A percentile compares a stretch with the other conserved stretches of the same genome.
These are phyloP conservation scores for Pisolithus sp. DNA, from an alignment of 768 basidiomycete species.

Conservation along the genomic window DNA sequence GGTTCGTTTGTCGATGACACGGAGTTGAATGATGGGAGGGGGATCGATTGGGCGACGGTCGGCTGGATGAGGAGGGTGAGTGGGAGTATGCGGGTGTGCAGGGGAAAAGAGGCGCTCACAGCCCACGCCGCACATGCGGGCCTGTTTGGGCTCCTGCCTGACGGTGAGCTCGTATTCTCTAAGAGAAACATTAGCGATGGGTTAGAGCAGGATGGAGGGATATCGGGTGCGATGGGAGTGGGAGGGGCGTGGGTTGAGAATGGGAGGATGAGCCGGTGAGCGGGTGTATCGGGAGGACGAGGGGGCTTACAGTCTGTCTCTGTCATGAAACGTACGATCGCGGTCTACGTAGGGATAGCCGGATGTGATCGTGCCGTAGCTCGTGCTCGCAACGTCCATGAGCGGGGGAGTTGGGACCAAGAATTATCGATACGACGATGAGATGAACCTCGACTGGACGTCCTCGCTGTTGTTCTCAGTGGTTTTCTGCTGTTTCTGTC, in stretches of 20 bases:
- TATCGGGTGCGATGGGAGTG: neutral
- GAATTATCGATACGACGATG: neutral
- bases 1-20: constrained; percentile 64
- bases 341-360: constrained; percentile 26
- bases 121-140: constrained; percentile 85
- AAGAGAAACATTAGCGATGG: constrained; percentile 9
- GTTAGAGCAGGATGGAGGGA: neutral
- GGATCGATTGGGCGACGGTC: constrained; percentile 97
- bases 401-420: neutral
- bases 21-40: constrained; percentile 92
- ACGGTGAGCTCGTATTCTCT: constrained; percentile 85
- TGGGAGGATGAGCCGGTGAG: too few relatives aligned
- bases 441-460: neutral
- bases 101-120: constrained; percentile 49
- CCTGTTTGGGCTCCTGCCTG: constrained; percentile 88
- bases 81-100: constrained; percentile 1
- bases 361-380: constrained; percentile 19
- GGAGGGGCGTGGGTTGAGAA: neutral
- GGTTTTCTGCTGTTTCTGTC: too few relatives aligned
- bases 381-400: constrained; percentile 23
- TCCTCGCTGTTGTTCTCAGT: too few relatives aligned
- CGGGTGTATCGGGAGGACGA: constrained; percentile 4
- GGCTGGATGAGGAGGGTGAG: constrained; percentile 38
- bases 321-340: constrained; percentile 23
- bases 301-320: constrained; percentile 33